Base-by-base conservation (phyloP, 129 eudicot genomes). In the Mikania micrantha region DNA sequence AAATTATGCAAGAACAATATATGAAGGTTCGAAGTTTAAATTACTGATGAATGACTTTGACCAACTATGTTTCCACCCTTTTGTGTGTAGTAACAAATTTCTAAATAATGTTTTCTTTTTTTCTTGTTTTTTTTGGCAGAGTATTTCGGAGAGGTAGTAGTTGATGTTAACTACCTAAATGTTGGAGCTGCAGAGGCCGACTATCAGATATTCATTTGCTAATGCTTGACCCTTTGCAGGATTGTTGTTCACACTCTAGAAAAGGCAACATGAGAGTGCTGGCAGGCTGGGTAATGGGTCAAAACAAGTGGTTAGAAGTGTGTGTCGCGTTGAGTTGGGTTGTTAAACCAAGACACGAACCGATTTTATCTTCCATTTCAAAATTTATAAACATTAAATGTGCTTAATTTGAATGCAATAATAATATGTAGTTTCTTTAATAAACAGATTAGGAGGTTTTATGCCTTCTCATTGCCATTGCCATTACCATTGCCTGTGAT, bases 81-180 rank as follows among this genome's bases (percentile, higher is more conserved):
- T n/a, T n/a, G n/a, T n/a, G n/a, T n/a, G n/a, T 32, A 32, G 36
- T 32, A n/a, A n/a, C n/a, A 25, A 41, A 35, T 38, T 54, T 56
- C 1, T 50, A 16, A 62, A 54, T 60, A 15, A 42, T 35, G 8
- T 35, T 40, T 60, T 2, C 67, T 20, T 69, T 25, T 17, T 17
- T 54, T 29, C 34, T n/a, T n/a, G 4, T 32, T 20, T 42, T 11
- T 32, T 66, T 74, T 31, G 35, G 19, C 86, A 93, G 99, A 93
- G 60, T 88, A 86, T 83, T 88, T 93, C 48, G 99, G 99, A 3
- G 93, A 93, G 34, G 40, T 66, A 20, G 96, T 80, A 27, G 87
- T 79, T 28, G 99, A 93, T 69, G 99, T 93, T 38, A 89, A 93
- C 82, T 89, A 84, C 84, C 85, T 93, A 47, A 77, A 93, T 53